Conservation (phyloP, 2,329 filamentous ascomycete genomes). For the Kalmusia sp. region DNA sequence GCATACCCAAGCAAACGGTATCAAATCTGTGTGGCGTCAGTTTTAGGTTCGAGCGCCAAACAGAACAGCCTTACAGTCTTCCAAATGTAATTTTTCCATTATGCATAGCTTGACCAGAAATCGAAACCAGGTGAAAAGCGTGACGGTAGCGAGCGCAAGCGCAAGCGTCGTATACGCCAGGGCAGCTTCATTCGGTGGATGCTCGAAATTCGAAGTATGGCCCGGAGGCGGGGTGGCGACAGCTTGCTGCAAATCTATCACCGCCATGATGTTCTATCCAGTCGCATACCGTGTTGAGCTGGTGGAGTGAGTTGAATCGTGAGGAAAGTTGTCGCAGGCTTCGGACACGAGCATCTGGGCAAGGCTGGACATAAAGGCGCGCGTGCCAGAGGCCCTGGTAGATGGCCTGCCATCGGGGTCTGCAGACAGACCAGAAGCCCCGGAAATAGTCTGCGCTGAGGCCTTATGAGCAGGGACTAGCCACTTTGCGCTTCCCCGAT, state of each 20-base stretch:
- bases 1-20: conserved; percentile 23
- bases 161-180: conserved; percentile 16
- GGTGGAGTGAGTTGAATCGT: not conserved
- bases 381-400: no score
- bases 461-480: not conserved
- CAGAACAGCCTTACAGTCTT: conserved; percentile 19
- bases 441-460: not conserved
- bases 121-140: conserved; percentile 23
- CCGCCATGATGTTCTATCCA: not conserved
- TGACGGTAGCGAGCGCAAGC: conserved; percentile 9
- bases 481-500: not conserved
- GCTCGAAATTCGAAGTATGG: conserved; percentile 12
- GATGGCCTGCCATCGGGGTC: not conserved
- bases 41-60: not conserved
- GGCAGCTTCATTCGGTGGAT: conserved; percentile 16
- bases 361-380: not conserved
- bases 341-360: not conserved
- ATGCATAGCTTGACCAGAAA: conserved; percentile 20
- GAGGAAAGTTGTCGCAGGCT: not conserved
- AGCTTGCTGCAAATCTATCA: conserved; percentile 5
- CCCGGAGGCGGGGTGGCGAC: conserved; percentile 10
- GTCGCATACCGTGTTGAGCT: not conserved
- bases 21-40: conserved; percentile 17
- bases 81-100: conserved; percentile 15
- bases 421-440: not conserved